Evolutionary conservation across 2,329 filamentous ascomycete species (phyloP), one percentile per base, ranked within the genome.

Genomic region (Harringtonia lauricola): DNA sequence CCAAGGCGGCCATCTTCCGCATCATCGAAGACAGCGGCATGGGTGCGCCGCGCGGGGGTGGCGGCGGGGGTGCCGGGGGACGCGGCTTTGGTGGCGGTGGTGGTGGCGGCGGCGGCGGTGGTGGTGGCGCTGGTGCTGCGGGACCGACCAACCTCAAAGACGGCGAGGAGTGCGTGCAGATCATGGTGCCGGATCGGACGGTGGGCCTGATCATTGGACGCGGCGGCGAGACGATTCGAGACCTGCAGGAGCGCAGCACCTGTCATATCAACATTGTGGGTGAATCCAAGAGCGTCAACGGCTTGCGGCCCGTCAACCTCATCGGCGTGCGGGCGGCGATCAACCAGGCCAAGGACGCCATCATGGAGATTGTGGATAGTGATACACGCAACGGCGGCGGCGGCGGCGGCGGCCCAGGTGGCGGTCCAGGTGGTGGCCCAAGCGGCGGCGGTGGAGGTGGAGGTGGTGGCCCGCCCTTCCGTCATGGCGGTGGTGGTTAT

Each of bases 241-340:
- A 95, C 59, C 71, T 95, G 21, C 89, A 95, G 64, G 88, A 95
- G 61, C 76, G 86, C 49, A 92, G 85, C 55, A 86, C 85, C n/a
- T 95, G 88, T 60, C 89, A 95, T 61, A 87, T 95, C 60, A 95
- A 95, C 62, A 95, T 95, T 56, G 86, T 94, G 34, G 85, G 85
- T 55, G 88, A 95, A 65, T 86, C 86, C 52, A 94, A 94, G 71
- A 94, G 86, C 58, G 76, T 94, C 52, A 94, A 94, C 57, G 88
- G 88, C 36, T 70, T 94, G 49, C 80, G 88, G 41, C 88, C 89
- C 24, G 87, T 95, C 50, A 95, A 95, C 59, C 72, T 95, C 39
- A 94, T 94, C 53, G 88, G 88, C 47, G 80, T 81, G 35, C 76
- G 76, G 35, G 75, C 81, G 54, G 81, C 86, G 42, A 83, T 86